phyloP scores from a whole-genome alignment of 768 basidiomycete species.

The Lanmaoa rubissima region DNA sequence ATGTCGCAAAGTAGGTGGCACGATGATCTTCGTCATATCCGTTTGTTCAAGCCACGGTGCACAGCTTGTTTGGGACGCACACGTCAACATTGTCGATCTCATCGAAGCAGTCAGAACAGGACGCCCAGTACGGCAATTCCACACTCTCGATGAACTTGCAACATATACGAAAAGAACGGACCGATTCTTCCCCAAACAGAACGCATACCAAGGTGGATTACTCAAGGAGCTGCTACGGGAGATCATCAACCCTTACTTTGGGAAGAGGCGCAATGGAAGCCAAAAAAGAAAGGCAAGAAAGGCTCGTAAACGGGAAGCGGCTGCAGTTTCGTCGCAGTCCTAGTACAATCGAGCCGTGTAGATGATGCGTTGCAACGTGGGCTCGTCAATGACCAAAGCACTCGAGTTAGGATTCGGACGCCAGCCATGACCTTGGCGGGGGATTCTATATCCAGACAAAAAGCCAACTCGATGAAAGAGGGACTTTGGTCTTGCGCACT shows the following conservation, averaged over 20 bases:
- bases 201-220: constrained; percentile 29
- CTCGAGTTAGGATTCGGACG: not conserved
- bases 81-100: constrained; percentile 35
- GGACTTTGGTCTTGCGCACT: not conserved
- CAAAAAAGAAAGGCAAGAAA: constrained; percentile 16
- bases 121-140: constrained; percentile 19
- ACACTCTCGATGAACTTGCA: constrained; percentile 18
- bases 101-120: constrained; percentile 17
- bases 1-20: constrained; percentile 17
- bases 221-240: constrained; percentile 29
- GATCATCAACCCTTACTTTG: constrained; percentile 19
- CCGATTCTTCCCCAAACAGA: constrained; percentile 30
- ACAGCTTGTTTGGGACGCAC: constrained; percentile 23
- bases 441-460: too few relatives aligned
- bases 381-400: not conserved
- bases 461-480: not conserved
- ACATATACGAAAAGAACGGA: constrained; percentile 18
- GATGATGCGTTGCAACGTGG: not conserved
- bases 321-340: not conserved
- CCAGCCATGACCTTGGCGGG: too few relatives aligned
- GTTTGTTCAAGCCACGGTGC: not conserved
- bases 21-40: not conserved
- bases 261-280: constrained; percentile 19
- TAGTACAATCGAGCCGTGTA: constrained; percentile 6
- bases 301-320: constrained; percentile 13